Evolutionary conservation across 2,329 filamentous ascomycete species (phyloP).

Genomic region (Colletotrichum magnum): DNA sequence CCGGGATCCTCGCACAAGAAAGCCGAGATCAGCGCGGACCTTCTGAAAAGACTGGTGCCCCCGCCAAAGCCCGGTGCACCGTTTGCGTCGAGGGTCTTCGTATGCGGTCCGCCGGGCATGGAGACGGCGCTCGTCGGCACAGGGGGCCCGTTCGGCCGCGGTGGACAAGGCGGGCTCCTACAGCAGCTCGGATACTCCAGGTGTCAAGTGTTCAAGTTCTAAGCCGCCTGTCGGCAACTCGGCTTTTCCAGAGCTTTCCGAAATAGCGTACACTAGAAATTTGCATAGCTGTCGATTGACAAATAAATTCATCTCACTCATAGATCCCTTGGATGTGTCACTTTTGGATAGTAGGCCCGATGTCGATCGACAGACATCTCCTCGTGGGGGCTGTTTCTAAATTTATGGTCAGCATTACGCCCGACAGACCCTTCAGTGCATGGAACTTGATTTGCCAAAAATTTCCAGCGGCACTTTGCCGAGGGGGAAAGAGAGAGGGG

Average conservation of each 20-base stretch:
- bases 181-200: neutral
- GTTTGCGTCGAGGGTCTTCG: constrained; percentile 70
- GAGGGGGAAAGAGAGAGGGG: no score
- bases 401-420: no score
- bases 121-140: constrained; percentile 68
- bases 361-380: no score
- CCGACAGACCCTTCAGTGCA: no score
- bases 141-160: constrained; percentile 42
- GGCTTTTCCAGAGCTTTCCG: neutral
- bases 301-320: neutral
- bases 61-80: constrained; percentile 41
- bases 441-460: no score
- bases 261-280: neutral
- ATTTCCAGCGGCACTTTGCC: no score
- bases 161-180: neutral
- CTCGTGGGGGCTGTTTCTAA: no score
- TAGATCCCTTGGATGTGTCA: neutral
- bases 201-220: neutral
- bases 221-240: neutral
- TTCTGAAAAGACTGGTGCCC: constrained; percentile 65
- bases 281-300: neutral
- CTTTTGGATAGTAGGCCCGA: no score
- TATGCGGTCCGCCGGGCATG: constrained; percentile 79
- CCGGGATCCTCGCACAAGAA: constrained; percentile 59
- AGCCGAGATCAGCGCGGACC: constrained; percentile 70